phyloP scores from a whole-genome alignment of 2,329 filamentous ascomycete genomes.

The Neofusicoccum ribis region DNA sequence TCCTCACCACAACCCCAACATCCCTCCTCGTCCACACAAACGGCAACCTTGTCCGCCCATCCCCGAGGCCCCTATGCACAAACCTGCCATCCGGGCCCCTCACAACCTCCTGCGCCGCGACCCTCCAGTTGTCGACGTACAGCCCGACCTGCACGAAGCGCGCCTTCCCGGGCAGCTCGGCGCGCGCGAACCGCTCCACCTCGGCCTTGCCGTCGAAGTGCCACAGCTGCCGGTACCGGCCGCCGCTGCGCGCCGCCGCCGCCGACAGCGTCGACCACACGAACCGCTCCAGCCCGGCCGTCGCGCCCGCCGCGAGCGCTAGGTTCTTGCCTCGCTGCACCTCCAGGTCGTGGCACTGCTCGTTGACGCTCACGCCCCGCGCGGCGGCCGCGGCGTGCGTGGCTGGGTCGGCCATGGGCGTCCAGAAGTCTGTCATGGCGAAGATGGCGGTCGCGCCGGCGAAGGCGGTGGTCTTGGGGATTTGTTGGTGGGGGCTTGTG shows the following conservation, averaged over 20 bases:
- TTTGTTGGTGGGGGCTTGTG: too few species aligned
- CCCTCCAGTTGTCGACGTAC: background rate
- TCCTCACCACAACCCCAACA: background rate
- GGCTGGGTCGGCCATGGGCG: background rate
- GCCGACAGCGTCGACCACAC: background rate
- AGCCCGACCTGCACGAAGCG: background rate
- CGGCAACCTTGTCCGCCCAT: conserved; percentile 35
- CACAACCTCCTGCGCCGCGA: too few species aligned
- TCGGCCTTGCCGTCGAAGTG: background rate
- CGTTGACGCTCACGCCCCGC: background rate
- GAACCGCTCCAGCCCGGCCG: background rate
- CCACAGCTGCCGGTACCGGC: background rate
- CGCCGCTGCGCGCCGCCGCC: background rate
- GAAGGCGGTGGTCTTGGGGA: conserved; percentile 30
- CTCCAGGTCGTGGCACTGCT: background rate
- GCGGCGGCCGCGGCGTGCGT: background rate
- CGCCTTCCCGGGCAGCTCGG: background rate
- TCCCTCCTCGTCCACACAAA: conserved; percentile 28
- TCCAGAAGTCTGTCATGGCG: conserved; percentile 37
- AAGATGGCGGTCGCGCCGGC: conserved; percentile 41
- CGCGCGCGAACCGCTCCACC: background rate
- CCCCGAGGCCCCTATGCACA: conserved; percentile 19
- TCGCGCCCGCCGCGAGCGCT: background rate
- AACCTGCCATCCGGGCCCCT: background rate
- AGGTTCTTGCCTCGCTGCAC: background rate